Evolutionary conservation across 345 rosid genomes (phyloP), one percentile per base, ranked within the genome.

Genomic region (Ceriops decandra): DNA sequence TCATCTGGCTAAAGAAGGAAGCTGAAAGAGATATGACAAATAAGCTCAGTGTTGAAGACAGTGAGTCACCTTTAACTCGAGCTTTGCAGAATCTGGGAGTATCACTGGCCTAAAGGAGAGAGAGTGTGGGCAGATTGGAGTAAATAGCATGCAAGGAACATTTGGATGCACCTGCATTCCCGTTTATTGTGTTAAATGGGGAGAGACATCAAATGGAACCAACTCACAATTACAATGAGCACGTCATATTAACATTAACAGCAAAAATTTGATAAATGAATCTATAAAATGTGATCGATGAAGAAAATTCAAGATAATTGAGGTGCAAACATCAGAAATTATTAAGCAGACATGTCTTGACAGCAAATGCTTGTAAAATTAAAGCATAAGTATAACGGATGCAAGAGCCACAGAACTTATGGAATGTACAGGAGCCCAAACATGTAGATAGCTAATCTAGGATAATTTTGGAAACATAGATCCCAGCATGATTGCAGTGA

Each of bases 41-140:
- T 42, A 31, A 19, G 22, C 52, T 54, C 32, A 49, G 52, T 35
- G 57, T 21, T 28, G 8, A 47, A n/a, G 28, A 66, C 35, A 24
- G 35, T 2, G 6, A 7, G 65, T 74, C 72, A 91, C 99, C 97
- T 95, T 95, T 60, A 95, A 71, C 71, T 95, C 95, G 49, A 95
- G 96, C 66, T 82, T 79, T 31, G 99, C 96, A 80, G 99, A 95
- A 86, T 95, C 97, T 32, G 99, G 99, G 74, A 93, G 99, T 77
- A 93, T 89, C 53, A 91, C 99, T 24, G 99, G 97, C 77, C 97
- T 87, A 79, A 93, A 93, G 31, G 99, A 95, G 68, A 95, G 89
- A 42, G 99, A 95, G 77, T 95, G 97, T 0, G 99, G 99, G 62
- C 97, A 95, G 84, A 91, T 95, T 60, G 99, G 99, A 13, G 97